These are phyloP conservation scores for Farysia itapuensis DNA, from an alignment of 1,284 basidiomycete genomes.

Conservation along the genomic window DNA sequence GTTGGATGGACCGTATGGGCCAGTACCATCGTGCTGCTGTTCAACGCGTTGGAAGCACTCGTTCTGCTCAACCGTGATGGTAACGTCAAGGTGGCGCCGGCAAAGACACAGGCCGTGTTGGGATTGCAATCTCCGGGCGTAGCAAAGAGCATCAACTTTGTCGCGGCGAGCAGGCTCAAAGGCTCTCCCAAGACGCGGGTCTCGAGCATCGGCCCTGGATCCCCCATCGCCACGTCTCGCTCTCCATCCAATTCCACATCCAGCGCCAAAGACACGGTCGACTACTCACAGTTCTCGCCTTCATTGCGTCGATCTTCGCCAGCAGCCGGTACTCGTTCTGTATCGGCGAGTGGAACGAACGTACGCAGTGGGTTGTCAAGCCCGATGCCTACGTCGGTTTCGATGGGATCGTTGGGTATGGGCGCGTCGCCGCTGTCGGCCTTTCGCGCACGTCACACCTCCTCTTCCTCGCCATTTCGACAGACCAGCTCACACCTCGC, in stretches of 20 bases:
- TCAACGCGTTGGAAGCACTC: slow-evolving; percentile 24
- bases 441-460: not conserved
- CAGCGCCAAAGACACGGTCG: not conserved
- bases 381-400: no score
- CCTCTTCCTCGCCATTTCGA: not conserved
- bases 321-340: not conserved
- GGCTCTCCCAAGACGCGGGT: slow-evolving; percentile 31
- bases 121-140: slow-evolving; percentile 23
- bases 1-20: slow-evolving; percentile 32
- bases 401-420: not conserved
- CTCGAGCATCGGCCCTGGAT: slow-evolving; percentile 13
- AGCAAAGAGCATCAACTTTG: slow-evolving; percentile 28
- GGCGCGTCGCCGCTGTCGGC: not conserved
- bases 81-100: no score
- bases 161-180: slow-evolving; percentile 21
- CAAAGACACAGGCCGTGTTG: slow-evolving; percentile 4
- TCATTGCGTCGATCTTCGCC: slow-evolving; percentile 4
- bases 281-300: slow-evolving; percentile 33
- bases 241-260: not conserved
- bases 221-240: slow-evolving; percentile 14
- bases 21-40: slow-evolving; percentile 18
- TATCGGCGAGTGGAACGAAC: not conserved
- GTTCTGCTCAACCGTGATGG: no score
- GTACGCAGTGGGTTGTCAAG: not conserved
- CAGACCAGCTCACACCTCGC: no score